Conservation (phyloP, 2,329 filamentous ascomycete genomes). For the Fusarium burgessii region DNA sequence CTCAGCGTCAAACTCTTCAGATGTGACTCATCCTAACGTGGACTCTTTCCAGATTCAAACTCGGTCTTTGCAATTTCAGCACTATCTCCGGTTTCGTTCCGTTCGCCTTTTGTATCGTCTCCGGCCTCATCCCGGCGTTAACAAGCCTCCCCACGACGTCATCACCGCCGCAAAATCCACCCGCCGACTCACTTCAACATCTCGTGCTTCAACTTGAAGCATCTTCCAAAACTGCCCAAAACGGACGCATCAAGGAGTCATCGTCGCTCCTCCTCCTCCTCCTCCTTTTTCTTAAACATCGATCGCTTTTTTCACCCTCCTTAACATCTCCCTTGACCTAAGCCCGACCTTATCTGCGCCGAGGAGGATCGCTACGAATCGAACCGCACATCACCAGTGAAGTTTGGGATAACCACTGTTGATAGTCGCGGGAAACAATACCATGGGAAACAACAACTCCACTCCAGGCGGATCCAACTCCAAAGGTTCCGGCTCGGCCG, state of each 20-base stretch:
- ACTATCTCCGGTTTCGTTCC: conserved; percentile 43
- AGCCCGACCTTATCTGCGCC: conserved; percentile 17
- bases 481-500: conserved; percentile 63
- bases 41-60: conserved; percentile 33
- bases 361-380: conserved; percentile 38
- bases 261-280: conserved; percentile 57
- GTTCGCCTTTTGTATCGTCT: conserved; percentile 36
- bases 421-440: conserved; percentile 36
- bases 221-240: conserved; percentile 55
- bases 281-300: conserved; percentile 62
- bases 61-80: conserved; percentile 34
- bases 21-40: conserved; percentile 43
- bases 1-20: conserved; percentile 14
- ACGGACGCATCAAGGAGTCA: conserved; percentile 63
- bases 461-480: conserved; percentile 63
- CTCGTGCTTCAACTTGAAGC: conserved; percentile 42
- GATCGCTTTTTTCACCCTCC: conserved; percentile 66
- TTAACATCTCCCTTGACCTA: conserved; percentile 51
- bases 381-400: conserved; percentile 45
- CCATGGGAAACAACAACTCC: conserved; percentile 83
- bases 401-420: conserved; percentile 47
- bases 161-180: conserved; percentile 45
- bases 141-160: conserved; percentile 44
- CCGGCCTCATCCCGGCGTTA: conserved; percentile 45
- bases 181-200: conserved; percentile 34